Base-by-base conservation (phyloP, 768 basidiomycete species). In the Boletales sp. region DNA sequence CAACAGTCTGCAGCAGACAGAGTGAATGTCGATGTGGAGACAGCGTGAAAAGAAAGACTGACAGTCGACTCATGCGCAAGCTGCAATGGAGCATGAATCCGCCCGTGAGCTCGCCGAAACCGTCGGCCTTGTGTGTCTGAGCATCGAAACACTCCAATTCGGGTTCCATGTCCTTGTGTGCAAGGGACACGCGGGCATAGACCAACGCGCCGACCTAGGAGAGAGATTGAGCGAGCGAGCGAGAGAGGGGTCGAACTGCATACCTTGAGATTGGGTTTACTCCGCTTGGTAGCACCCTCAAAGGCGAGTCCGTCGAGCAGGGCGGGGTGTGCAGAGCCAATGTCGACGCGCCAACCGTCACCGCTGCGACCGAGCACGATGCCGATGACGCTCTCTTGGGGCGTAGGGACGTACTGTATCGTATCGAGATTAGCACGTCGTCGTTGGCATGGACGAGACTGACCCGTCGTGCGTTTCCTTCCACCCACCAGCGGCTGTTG, bases 131-230 rank as follows among this genome's bases (percentile, higher is more conserved):
- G 55, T 83, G 85, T 21, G 90, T 92, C 58, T 93, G 87, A 2
- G 92, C 90, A 62, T 97, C 91, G 59, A 97, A 91, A 66, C 97
- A 99, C 64, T 97, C 93, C 9, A 99, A 73, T 63, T 99, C 97
- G 1, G 97, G 94, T 47, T 99, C 97, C 90, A 97, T 94, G 66
- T 98, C 94, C 61, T 93, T 90, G 62, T 94, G 92, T 6, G 97
- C 94, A 18, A 95, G 73, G 13, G 93, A 93, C 29, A 99, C 86
- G 21, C 94, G 82, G 0, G 93, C 93, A 66, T 95, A 98, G 2
- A 99, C 80, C 30, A 97, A 70, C 5, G 87, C 82, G 27, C 95
- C 95, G 40, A 97, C 84, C 95, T 97, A 56, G 12, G 48, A 19
- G 41, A 18, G 40, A 19, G 51, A 50, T 50, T 9, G 56, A 54